Base-by-base conservation (phyloP, 2,329 filamentous ascomycete species). In the Fusarium bactridioides region DNA sequence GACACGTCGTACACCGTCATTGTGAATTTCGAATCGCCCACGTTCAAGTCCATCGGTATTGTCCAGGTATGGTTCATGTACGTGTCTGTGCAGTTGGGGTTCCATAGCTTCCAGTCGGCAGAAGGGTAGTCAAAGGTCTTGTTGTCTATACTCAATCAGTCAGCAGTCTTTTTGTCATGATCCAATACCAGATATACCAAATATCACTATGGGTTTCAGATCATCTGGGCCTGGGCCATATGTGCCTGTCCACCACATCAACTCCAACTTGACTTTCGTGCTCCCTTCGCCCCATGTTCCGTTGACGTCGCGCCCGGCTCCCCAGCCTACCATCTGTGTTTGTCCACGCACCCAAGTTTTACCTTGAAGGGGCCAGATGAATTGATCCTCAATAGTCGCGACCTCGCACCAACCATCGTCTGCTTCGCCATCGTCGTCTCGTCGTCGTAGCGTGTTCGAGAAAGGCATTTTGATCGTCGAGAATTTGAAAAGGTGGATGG, bases 41-140 rank as follows among this genome's bases (percentile, higher is more conserved):
- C 21, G 1, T 48, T 21, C 6, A 65, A 23, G 0, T 65, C 48
- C 45, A 64, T 5, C 0, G 48, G 60, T 47, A 65, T 64, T 9
- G 29, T 58, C 63, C 61, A 65, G 4, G 47, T 25, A 1, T 47
- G 47, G 23, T 53, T 65, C 5, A 65, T n/a, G 13, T 25, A 65
- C 9, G 61, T 65, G 7, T 58, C 63, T 25, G 25, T 43, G 2
- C 63, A 65, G 0, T 58, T 51, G 3, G 63, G 23, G 10, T 57
- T 48, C 41, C 35, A 65, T 6, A 43, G 2, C 2, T 58, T 43
- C 63, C 63, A 65, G 7, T 23, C 33, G 0, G 43, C 19, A 7
- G 61, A 65, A 13, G 60, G 63, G 5, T 48, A 65, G 2, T 65
- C 23, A 25, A 58, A 65, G 0, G 48, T 43, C 19, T 65, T 64